Conservation (phyloP, 768 basidiomycete genomes). For the Tulasnella sp. region DNA sequence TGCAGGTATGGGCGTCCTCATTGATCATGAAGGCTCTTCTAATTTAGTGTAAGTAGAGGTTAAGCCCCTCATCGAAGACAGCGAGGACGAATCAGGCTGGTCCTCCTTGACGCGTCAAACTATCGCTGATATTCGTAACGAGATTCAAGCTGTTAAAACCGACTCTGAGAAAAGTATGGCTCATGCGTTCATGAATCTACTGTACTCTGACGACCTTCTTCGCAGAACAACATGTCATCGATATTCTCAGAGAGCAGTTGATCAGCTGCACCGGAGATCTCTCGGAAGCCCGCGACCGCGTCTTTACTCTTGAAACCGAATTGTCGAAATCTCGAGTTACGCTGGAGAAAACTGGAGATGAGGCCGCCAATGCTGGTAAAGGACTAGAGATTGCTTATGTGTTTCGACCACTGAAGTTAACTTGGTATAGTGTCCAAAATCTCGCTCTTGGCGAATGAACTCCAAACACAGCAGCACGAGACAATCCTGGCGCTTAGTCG, state of each 20-base stretch:
- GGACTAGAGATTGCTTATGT: background rate
- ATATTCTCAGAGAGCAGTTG: background rate
- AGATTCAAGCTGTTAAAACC: background rate
- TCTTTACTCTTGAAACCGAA: background rate
- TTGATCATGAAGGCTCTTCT: background rate
- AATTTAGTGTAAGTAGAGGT: background rate
- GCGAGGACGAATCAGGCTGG: background rate
- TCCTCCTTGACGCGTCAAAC: background rate
- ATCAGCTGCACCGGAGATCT: background rate
- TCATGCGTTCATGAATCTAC: too few relatives aligned
- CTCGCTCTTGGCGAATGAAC: background rate
- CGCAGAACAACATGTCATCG: background rate
- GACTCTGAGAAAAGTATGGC: background rate
- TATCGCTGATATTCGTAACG: background rate
- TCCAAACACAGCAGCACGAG: background rate
- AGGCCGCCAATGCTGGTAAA: background rate
- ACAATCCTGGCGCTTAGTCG: background rate
- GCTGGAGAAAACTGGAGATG: background rate
- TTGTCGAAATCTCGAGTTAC: background rate
- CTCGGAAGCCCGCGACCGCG: background rate
- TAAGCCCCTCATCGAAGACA: background rate
- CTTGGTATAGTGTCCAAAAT: background rate
- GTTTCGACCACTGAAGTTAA: background rate
- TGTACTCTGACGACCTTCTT: too few relatives aligned
- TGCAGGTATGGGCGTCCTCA: background rate